These are phyloP conservation scores for Paratinospora sagittata DNA, from an alignment of 164 flowering plant genomes.

Conservation along the genomic window DNA sequence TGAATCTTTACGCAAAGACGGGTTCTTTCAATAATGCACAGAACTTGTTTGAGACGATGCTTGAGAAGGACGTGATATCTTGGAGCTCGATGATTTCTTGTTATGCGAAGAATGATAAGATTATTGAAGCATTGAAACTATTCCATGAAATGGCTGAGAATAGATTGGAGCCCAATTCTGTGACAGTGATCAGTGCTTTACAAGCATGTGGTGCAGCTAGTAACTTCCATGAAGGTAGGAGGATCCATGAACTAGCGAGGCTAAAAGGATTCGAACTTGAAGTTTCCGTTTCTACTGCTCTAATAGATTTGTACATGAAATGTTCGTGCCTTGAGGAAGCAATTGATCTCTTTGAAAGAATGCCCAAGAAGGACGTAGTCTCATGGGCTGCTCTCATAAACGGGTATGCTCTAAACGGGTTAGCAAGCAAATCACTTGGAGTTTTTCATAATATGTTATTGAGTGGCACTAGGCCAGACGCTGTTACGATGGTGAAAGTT, in stretches of 20 bases:
- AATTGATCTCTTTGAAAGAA: constrained; percentile 26
- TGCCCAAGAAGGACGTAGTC: constrained; percentile 53
- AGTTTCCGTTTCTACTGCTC: constrained; percentile 44
- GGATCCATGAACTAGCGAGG: constrained; percentile 37
- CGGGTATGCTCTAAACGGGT: constrained; percentile 49
- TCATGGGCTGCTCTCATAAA: constrained; percentile 44
- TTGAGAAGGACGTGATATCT: constrained; percentile 46
- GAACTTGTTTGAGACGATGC: constrained; percentile 37
- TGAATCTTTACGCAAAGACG: constrained; percentile 52
- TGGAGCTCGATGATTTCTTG: constrained; percentile 61
- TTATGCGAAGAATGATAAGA: constrained; percentile 37
- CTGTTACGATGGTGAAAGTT: constrained; percentile 45
- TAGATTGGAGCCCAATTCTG: constrained; percentile 36
- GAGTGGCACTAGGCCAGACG: constrained; percentile 37
- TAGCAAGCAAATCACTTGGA: constrained; percentile 34
- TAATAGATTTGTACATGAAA: constrained; percentile 64
- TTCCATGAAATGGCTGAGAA: constrained; percentile 41
- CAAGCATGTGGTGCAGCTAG: constrained; percentile 49
- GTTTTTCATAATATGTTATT: constrained; percentile 40
- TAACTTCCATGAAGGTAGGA: constrained; percentile 35
- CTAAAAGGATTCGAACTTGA: constrained; percentile 36
- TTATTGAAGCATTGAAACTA: constrained; percentile 42
- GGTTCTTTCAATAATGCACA: constrained; percentile 29
- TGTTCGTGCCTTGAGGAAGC: constrained; percentile 48
- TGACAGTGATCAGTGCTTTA: constrained; percentile 40